Evolutionary conservation across 305 asterid genomes (phyloP).

Genomic region (Caryopteris hybrid): DNA sequence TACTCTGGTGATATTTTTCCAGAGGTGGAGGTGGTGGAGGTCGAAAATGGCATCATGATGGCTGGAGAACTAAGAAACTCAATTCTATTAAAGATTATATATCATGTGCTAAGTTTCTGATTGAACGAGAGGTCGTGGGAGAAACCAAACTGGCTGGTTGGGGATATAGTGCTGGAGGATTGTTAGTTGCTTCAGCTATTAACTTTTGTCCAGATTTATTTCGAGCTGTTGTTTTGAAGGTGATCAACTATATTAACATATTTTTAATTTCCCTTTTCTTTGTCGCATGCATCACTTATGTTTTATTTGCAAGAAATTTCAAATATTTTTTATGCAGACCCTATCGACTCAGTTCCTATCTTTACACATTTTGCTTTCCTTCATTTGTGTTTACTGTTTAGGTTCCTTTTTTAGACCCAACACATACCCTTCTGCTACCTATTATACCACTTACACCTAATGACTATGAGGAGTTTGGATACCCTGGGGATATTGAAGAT

Average conservation of each 20-base stretch:
- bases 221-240: slow-evolving; percentile 92
- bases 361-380: neutral
- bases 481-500: slow-evolving; percentile 84
- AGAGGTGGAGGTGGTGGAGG: slow-evolving; percentile 98
- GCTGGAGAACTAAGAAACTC: slow-evolving; percentile 61
- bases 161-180: slow-evolving; percentile 99
- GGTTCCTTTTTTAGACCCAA: slow-evolving; percentile 95
- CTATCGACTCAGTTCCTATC: neutral
- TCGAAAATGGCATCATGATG: slow-evolving; percentile 75
- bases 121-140: slow-evolving; percentile 62
- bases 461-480: slow-evolving; percentile 95
- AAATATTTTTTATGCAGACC: neutral
- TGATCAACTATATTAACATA: slow-evolving; percentile 11
- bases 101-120: slow-evolving; percentile 79
- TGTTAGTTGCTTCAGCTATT: slow-evolving; percentile 88
- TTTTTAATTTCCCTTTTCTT: slow-evolving; percentile 12
- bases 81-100: slow-evolving; percentile 72
- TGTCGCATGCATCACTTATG: neutral
- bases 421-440: slow-evolving; percentile 74
- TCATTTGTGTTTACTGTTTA: slow-evolving; percentile 19
- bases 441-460: slow-evolving; percentile 66
- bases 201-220: slow-evolving; percentile 69
- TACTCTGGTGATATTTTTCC: slow-evolving; percentile 29
- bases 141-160: slow-evolving; percentile 87
- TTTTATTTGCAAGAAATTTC: neutral